Conservation (phyloP, 1,284 basidiomycete genomes). For the Leccinum angustisporum region DNA sequence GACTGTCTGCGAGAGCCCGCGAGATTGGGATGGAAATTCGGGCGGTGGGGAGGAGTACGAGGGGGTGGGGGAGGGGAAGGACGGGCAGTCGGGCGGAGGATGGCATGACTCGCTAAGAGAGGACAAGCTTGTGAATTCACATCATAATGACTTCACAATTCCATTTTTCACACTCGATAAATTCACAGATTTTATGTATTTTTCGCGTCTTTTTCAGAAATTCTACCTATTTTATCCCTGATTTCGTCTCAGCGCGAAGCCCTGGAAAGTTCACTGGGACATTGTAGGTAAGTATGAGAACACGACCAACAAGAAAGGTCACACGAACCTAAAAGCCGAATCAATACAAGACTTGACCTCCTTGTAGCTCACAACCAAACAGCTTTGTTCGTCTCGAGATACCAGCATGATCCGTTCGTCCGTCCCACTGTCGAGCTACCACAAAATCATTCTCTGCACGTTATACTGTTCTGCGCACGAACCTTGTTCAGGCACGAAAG, state of each 20-base stretch:
- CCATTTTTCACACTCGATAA: conserved; percentile 8
- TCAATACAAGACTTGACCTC: conserved; percentile 89
- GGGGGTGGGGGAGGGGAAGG: conserved; percentile 61
- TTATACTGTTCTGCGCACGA: conserved; percentile 10
- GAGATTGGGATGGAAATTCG: conserved; percentile 62
- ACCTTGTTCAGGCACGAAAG: conserved; percentile 90
- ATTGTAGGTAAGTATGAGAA: neutral
- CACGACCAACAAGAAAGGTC: neutral
- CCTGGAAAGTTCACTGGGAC: conserved; percentile 30
- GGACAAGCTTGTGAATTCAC: neutral
- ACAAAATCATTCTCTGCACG: conserved; percentile 1
- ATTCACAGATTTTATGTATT: conserved; percentile 40
- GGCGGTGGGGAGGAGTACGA: conserved; percentile 66
- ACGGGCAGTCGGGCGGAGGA: conserved; percentile 50
- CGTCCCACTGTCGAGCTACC: conserved; percentile 85
- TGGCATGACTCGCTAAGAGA: conserved; percentile 16
- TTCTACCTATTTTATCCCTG: conserved; percentile 53
- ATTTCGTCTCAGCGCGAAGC: conserved; percentile 19
- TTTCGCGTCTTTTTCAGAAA: conserved; percentile 54
- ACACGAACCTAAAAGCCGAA: conserved; percentile 58
- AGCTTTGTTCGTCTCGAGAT: conserved; percentile 92
- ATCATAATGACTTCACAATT: neutral
- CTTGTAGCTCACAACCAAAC: conserved; percentile 93
- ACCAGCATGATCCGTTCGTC: conserved; percentile 96
- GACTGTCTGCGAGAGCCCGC: conserved; percentile 53